These are phyloP conservation scores for Elymus sibiricus DNA, from an alignment of 176 grass and related monocot genomes.

Conservation along the genomic window DNA sequence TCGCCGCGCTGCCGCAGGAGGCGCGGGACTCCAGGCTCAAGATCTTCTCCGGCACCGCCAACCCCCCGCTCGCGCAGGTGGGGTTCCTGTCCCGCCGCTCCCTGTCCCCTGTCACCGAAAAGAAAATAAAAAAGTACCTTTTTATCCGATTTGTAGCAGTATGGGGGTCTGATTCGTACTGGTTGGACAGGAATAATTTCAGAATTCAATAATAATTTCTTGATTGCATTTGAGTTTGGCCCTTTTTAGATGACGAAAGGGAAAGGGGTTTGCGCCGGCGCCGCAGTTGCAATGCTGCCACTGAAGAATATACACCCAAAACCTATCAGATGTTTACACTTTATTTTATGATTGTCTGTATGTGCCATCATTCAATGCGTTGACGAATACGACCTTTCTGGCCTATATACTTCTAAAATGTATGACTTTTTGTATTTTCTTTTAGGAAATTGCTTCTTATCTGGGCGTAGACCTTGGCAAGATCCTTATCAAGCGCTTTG, in stretches of 20 bases:
- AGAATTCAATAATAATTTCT: neutral
- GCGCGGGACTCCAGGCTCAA: slow-evolving; percentile 52
- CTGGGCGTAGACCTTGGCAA: slow-evolving; percentile 78
- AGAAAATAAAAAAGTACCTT: neutral
- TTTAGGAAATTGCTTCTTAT: slow-evolving; percentile 85
- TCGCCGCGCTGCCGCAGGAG: slow-evolving; percentile 21
- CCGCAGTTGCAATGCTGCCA: neutral
- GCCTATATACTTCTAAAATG: neutral
- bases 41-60: slow-evolving; percentile 86
- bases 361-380: neutral
- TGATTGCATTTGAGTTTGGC: neutral
- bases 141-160: neutral
- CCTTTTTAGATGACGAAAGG: slow-evolving; percentile 1
- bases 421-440: neutral
- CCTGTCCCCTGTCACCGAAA: neutral
- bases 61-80: slow-evolving; percentile 65
- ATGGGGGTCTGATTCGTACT: neutral
- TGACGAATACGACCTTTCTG: neutral
- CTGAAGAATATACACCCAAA: neutral
- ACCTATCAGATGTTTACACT: neutral
- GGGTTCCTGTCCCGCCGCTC: neutral
- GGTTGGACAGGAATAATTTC: neutral
- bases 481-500: slow-evolving; percentile 84
- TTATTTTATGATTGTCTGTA: neutral
- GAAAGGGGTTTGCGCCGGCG: neutral